Evolutionary conservation across 805 yeast genomes (phyloP).

Genomic region (Aciculoconidium aculeatum): DNA sequence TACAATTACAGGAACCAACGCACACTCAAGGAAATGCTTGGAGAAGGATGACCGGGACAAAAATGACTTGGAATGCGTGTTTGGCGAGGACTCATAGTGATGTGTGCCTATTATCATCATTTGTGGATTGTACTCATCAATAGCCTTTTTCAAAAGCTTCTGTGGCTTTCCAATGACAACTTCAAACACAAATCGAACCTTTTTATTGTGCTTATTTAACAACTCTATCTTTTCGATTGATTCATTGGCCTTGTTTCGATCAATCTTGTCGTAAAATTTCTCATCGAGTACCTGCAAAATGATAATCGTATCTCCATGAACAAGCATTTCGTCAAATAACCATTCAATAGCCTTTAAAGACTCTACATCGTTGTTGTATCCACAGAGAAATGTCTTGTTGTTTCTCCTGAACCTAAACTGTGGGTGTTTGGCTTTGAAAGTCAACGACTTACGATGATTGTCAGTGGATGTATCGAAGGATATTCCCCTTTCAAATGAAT

Average conservation of each 20-base stretch:
- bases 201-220: conserved; percentile 30
- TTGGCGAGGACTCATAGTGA: conserved; percentile 17
- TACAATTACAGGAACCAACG: conserved; percentile 39
- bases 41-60: conserved; percentile 31
- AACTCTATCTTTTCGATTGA: conserved; percentile 26
- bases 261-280: conserved; percentile 21
- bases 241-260: conserved; percentile 23
- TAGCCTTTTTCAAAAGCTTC: conserved; percentile 31
- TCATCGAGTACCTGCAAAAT: conserved; percentile 38
- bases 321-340: conserved; percentile 39
- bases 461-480: conserved; percentile 35
- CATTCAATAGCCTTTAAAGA: conserved; percentile 37
- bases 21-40: conserved; percentile 37
- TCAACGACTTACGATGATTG: conserved; percentile 28
- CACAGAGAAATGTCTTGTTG: conserved; percentile 37
- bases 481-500: conserved; percentile 32
- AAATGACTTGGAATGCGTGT: conserved; percentile 18
- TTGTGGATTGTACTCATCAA: conserved; percentile 37
- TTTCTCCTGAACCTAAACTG: conserved; percentile 39
- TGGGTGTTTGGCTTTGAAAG: conserved; percentile 37
- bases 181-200: conserved; percentile 35
- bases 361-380: conserved; percentile 33
- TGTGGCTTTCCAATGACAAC: conserved; percentile 38
- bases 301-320: conserved; percentile 39
- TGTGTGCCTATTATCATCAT: conserved; percentile 42